These are phyloP conservation scores for Chamaenerion angustifolium DNA, from an alignment of 345 rosid species.

Conservation along the genomic window DNA sequence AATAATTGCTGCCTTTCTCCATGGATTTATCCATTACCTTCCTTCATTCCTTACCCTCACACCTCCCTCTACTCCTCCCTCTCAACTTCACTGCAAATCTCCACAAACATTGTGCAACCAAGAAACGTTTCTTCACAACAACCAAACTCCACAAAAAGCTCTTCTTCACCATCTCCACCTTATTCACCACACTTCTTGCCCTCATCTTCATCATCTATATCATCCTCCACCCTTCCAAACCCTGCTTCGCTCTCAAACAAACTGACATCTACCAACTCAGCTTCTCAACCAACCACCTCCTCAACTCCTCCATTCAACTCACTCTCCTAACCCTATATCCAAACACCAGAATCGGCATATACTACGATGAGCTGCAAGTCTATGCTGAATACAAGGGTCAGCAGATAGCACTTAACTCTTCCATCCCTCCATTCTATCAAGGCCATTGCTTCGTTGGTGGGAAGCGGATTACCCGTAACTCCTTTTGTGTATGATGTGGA, in stretches of 20 bases:
- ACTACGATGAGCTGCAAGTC: slow-evolving; percentile 57
- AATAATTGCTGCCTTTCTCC: slow-evolving; percentile 1
- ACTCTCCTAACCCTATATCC: slow-evolving; percentile 52
- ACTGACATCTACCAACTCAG: slow-evolving; percentile 46
- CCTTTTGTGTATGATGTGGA: slow-evolving; percentile 44
- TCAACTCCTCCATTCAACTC: slow-evolving; percentile 72
- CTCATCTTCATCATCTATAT: too few species aligned
- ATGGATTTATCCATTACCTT: slow-evolving; percentile 9
- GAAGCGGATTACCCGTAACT: slow-evolving; percentile 46
- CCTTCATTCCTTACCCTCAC: slow-evolving; percentile 15
- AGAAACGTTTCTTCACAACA: slow-evolving; percentile 20
- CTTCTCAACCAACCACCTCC: slow-evolving; percentile 50
- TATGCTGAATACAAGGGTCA: slow-evolving; percentile 66
- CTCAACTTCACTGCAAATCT: slow-evolving; percentile 39
- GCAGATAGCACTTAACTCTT: slow-evolving; percentile 46
- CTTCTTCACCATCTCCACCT: slow-evolving; percentile 30
- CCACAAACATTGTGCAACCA: slow-evolving; percentile 63
- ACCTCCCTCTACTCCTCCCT: slow-evolving; percentile 3
- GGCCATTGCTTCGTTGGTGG: slow-evolving; percentile 49
- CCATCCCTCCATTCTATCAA: slow-evolving; percentile 69
- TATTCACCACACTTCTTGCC: not conserved
- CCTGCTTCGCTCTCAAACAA: slow-evolving; percentile 53
- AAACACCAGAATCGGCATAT: slow-evolving; percentile 58
- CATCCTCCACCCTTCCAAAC: slow-evolving; percentile 37
- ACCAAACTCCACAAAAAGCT: slow-evolving; percentile 47